phyloP scores from a whole-genome alignment of 129 eudicot genomes.

The Arctium lappa region DNA sequence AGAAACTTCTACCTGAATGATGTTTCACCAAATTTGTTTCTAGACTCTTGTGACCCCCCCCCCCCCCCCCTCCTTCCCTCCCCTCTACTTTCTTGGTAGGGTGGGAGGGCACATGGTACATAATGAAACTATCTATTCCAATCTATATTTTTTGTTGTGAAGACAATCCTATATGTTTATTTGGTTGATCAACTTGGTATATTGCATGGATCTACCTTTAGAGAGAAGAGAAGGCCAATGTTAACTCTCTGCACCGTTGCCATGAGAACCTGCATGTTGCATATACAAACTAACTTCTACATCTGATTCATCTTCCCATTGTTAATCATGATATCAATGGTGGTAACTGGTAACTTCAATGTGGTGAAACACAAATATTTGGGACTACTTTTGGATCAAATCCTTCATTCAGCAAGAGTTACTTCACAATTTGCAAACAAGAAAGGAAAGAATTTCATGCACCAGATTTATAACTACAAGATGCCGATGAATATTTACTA shows the following conservation, averaged over 20 bases:
- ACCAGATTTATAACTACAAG: not conserved
- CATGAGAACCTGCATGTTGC: not conserved
- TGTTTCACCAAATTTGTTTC: not conserved
- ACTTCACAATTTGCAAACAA: not conserved
- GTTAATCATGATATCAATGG: not conserved
- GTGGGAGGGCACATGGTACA: not conserved
- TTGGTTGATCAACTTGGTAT: not conserved
- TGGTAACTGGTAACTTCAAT: not conserved
- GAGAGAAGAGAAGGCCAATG: not conserved
- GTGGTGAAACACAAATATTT: not conserved
- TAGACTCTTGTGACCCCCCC: too few relatives aligned
- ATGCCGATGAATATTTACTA: not conserved
- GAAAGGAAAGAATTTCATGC: not conserved
- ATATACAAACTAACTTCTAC: not conserved
- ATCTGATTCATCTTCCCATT: not conserved
- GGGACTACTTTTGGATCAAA: not conserved
- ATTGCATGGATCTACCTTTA: not conserved
- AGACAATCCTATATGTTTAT: not conserved
- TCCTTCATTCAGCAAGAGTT: constrained; percentile 2
- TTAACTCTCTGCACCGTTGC: not conserved
- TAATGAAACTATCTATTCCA: not conserved
- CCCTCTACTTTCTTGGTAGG: not conserved
- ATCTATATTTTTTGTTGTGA: not conserved
- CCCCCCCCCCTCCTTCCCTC: too few relatives aligned
- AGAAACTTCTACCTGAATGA: not conserved